A percentile compares a stretch with the other conserved stretches of the same genome.
phyloP scores from a whole-genome alignment of 345 rosid genomes.

The Turritis glabra region DNA sequence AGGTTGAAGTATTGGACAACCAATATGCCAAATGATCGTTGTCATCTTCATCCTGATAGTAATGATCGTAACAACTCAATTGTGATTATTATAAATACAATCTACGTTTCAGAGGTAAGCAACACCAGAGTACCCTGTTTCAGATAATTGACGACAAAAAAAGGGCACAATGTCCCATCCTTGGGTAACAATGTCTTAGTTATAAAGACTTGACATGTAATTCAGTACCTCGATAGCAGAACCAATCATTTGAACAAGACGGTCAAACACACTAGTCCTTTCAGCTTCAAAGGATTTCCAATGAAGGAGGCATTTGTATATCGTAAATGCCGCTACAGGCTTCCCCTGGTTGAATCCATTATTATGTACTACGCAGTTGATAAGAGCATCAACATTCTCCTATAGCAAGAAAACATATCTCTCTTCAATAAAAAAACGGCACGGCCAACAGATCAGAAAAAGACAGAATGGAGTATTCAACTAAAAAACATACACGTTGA shows the following conservation, averaged over 20 bases:
- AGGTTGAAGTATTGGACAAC: conserved; percentile 84
- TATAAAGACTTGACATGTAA: conserved; percentile 7
- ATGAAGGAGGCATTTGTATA: conserved; percentile 88
- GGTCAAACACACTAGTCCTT: conserved; percentile 90
- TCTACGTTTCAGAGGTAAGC: conserved; percentile 12
- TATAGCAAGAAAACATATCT: conserved; percentile 42
- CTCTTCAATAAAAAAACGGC: conserved; percentile 20
- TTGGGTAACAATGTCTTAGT: conserved; percentile 1
- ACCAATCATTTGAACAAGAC: conserved; percentile 98
- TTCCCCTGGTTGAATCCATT: conserved; percentile 86
- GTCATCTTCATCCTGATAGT: conserved; percentile 74
- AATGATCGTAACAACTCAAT: conserved; percentile 16
- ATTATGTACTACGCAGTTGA: conserved; percentile 72
- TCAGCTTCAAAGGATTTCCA: conserved; percentile 99
- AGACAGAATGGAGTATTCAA: conserved; percentile 17
- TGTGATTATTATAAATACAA: conserved; percentile 4
- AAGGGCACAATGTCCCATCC: neutral
- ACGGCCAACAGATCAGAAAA: conserved; percentile 21
- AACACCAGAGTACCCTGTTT: conserved; percentile 5
- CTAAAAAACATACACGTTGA: conserved; percentile 66
- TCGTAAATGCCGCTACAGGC: conserved; percentile 90
- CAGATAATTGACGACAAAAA: neutral
- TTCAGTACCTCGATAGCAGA: conserved; percentile 81
- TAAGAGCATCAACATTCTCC: conserved; percentile 88
- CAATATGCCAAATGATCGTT: conserved; percentile 97